Conservation (phyloP, 1,284 basidiomycete species). For the Rugiboletus extremiorientalis region DNA sequence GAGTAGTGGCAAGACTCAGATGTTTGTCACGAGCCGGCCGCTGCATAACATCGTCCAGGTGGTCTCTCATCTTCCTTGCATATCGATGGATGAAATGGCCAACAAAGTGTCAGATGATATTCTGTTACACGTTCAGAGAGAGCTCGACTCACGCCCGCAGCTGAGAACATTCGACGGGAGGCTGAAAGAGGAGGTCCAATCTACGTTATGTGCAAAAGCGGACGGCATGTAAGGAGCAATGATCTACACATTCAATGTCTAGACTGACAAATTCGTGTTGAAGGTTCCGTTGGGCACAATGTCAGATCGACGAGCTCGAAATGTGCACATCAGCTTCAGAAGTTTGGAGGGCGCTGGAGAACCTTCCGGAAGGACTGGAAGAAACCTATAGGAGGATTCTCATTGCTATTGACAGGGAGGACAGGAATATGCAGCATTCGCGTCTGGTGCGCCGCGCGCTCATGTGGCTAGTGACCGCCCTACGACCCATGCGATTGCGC, state of each 20-base stretch:
- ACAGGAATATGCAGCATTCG: not conserved
- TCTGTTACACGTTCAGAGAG: not conserved
- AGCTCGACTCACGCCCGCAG: constrained; percentile 5
- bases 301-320: constrained; percentile 10
- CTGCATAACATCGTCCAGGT: not conserved
- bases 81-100: constrained; percentile 8
- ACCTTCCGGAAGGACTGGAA: constrained; percentile 12
- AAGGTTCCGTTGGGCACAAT: constrained; percentile 18
- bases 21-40: constrained; percentile 10
- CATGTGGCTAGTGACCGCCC: constrained; percentile 6
- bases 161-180: not conserved
- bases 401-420: not conserved
- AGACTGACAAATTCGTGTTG: not conserved
- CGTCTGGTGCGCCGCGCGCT: not conserved
- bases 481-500: constrained; percentile 2
- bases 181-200: constrained; percentile 7
- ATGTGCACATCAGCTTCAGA: not conserved
- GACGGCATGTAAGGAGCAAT: constrained; percentile 4
- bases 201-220: not conserved
- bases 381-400: constrained; percentile 16
- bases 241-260: too few species aligned
- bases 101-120: constrained; percentile 5
- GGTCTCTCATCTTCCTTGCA: not conserved
- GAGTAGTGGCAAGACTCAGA: not conserved
- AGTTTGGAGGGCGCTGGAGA: constrained; percentile 1